Conservation (phyloP, 441 rosid genomes). For the Populus hybrid region DNA sequence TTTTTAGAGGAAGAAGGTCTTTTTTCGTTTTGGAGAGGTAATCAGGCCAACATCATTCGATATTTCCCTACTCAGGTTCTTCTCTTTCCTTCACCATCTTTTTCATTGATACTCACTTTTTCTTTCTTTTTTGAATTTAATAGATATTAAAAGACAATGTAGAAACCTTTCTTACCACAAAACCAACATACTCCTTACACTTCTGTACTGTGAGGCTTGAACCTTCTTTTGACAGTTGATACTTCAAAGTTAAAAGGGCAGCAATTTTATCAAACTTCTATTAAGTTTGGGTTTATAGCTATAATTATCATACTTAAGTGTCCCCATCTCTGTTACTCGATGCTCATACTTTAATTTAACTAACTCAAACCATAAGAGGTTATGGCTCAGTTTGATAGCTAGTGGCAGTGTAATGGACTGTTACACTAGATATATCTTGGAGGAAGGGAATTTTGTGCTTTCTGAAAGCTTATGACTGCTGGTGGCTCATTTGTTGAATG, state of each 20-base stretch:
- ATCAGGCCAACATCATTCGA: constrained; percentile 71
- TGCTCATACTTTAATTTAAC: not conserved
- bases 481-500: not conserved
- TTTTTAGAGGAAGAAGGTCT: constrained; percentile 77
- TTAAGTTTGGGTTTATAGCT: not conserved
- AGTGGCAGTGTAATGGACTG: not conserved
- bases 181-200: not conserved
- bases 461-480: not conserved
- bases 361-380: not conserved
- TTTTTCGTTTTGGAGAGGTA: constrained; percentile 87
- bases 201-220: not conserved
- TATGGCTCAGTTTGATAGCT: not conserved
- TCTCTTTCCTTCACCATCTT: not conserved
- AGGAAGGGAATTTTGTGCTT: not conserved
- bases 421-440: not conserved
- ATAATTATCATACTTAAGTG: not conserved
- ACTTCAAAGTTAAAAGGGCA: too few species aligned
- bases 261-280: not conserved
- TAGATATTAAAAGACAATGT: not conserved
- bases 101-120: not conserved
- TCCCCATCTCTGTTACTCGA: not conserved
- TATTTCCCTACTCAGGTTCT: constrained; percentile 81
- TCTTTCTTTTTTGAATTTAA: not conserved
- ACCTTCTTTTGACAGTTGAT: too few species aligned
- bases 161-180: not conserved